Percentiles rank a stretch among this genome's conserved stretches.
phyloP scores from a whole-genome alignment of 2,329 filamentous ascomycete species.

The Fusarium sp. region DNA sequence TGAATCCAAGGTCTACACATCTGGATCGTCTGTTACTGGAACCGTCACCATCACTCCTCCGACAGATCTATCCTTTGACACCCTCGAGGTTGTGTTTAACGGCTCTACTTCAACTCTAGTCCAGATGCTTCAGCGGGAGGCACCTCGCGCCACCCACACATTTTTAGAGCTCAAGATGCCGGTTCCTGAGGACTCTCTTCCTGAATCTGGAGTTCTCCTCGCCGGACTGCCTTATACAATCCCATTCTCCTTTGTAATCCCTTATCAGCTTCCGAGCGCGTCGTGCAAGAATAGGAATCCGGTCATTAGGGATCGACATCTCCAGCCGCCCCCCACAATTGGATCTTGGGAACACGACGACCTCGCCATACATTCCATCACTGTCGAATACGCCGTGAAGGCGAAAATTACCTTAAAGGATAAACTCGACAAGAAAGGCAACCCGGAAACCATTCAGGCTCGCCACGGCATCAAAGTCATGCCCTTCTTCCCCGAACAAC shows the following conservation, averaged over 20 bases:
- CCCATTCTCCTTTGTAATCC: constrained; percentile 38
- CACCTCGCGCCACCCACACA: constrained; percentile 20
- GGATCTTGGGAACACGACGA: constrained; percentile 38
- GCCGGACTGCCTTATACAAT: constrained; percentile 20
- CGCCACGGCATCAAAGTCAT: constrained; percentile 27
- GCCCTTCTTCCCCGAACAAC: constrained; percentile 32
- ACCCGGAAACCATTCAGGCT: background rate
- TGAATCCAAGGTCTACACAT: constrained; percentile 36
- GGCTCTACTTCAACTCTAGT: constrained; percentile 16
- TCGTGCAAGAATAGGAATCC: constrained; percentile 28
- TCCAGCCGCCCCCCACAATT: constrained; percentile 33
- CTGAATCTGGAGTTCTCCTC: constrained; percentile 3
- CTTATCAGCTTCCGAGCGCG: constrained; percentile 28
- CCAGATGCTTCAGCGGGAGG: constrained; percentile 29
- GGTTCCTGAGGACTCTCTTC: constrained; percentile 14
- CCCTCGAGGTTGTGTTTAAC: constrained; percentile 21
- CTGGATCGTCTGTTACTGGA: constrained; percentile 31
- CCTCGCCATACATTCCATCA: constrained; percentile 25
- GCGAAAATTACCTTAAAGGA: background rate
- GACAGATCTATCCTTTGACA: constrained; percentile 22
- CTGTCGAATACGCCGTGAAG: constrained; percentile 29
- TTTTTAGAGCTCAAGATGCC: constrained; percentile 37
- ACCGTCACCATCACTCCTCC: constrained; percentile 10
- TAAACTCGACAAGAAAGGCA: background rate
- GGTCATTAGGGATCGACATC: constrained; percentile 19